Evolutionary conservation across 1,139 yeast species (phyloP).

Genomic region (Kurtzmaniella quercitrusa): DNA sequence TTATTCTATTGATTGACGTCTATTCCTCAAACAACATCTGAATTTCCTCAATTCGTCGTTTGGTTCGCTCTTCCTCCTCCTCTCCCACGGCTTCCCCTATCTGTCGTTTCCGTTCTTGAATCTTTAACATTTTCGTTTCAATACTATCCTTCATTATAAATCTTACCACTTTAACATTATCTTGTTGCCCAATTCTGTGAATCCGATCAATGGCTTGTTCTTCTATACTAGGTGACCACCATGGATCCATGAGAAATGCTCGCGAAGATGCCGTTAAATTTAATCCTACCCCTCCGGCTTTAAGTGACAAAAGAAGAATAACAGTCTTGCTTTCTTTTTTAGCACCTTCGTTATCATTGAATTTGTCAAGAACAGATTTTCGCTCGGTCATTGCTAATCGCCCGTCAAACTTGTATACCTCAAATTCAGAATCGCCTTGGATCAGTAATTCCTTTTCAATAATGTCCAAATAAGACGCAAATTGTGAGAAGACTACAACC

Average conservation of each 20-base stretch:
- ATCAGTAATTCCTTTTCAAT: slow-evolving; percentile 55
- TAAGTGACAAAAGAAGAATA: slow-evolving; percentile 68
- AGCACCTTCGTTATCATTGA: slow-evolving; percentile 2
- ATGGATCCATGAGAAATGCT: slow-evolving; percentile 94
- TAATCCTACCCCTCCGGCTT: slow-evolving; percentile 95
- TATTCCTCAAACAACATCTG: slow-evolving; percentile 65
- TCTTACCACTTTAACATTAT: slow-evolving; percentile 68
- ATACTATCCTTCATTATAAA: slow-evolving; percentile 81
- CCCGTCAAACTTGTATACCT: slow-evolving; percentile 74
- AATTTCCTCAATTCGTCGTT: slow-evolving; percentile 76
- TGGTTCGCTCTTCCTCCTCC: slow-evolving; percentile 71
- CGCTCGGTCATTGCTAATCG: slow-evolving; percentile 67
- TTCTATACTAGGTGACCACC: slow-evolving; percentile 97
- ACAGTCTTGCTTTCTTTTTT: slow-evolving; percentile 36
- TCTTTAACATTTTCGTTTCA: slow-evolving; percentile 85
- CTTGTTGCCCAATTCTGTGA: slow-evolving; percentile 85
- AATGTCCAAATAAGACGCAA: slow-evolving; percentile 76
- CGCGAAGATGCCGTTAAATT: slow-evolving; percentile 82
- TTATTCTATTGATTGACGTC: not conserved
- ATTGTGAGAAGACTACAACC: slow-evolving; percentile 87
- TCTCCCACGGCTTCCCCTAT: slow-evolving; percentile 83
- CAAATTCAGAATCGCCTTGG: slow-evolving; percentile 42
- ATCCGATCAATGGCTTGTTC: slow-evolving; percentile 94
- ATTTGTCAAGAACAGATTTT: slow-evolving; percentile 42
- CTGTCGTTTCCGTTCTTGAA: slow-evolving; percentile 82